Evolutionary conservation across 495 filamentous ascomycete genomes (phyloP).

Genomic region (Penicillium tannophilum): DNA sequence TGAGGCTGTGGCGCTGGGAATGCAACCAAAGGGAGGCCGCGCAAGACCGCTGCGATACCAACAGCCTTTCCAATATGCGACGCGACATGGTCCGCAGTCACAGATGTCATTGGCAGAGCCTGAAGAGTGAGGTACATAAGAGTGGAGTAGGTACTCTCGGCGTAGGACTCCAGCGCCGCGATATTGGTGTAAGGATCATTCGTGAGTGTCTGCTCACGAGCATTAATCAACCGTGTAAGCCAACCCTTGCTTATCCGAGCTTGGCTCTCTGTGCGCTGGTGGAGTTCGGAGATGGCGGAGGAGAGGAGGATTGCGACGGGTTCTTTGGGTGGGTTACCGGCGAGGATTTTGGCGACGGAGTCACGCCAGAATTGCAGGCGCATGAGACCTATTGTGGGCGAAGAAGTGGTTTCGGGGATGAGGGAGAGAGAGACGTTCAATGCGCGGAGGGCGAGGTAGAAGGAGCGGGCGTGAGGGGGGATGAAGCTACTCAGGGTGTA

Average conservation of each 20-base stretch:
- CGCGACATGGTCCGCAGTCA: constrained; percentile 90
- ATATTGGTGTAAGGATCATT: constrained; percentile 79
- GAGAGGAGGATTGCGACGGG: constrained; percentile 85
- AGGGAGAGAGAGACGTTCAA: constrained; percentile 89
- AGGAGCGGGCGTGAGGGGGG: constrained; percentile 67
- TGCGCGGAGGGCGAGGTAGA: constrained; percentile 88
- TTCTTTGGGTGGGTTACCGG: constrained; percentile 79
- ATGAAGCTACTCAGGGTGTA: constrained; percentile 85
- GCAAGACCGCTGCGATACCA: constrained; percentile 80
- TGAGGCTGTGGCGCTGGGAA: constrained; percentile 68
- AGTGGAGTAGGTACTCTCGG: constrained; percentile 90
- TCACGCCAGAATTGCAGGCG: constrained; percentile 96
- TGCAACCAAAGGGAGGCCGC: constrained; percentile 82
- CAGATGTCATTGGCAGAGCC: constrained; percentile 69
- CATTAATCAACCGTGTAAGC: constrained; percentile 74
- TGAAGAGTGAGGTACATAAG: constrained; percentile 89
- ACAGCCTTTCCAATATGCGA: constrained; percentile 92
- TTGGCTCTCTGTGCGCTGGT: constrained; percentile 53
- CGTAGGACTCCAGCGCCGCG: constrained; percentile 78
- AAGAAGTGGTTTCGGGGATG: constrained; percentile 85
- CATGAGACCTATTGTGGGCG: constrained; percentile 75
- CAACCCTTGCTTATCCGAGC: constrained; percentile 74
- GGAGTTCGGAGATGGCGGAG: constrained; percentile 64
- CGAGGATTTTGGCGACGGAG: constrained; percentile 69
- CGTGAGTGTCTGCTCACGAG: constrained; percentile 79